Conservation (phyloP, 345 rosid species). For the Mangifera indica region DNA sequence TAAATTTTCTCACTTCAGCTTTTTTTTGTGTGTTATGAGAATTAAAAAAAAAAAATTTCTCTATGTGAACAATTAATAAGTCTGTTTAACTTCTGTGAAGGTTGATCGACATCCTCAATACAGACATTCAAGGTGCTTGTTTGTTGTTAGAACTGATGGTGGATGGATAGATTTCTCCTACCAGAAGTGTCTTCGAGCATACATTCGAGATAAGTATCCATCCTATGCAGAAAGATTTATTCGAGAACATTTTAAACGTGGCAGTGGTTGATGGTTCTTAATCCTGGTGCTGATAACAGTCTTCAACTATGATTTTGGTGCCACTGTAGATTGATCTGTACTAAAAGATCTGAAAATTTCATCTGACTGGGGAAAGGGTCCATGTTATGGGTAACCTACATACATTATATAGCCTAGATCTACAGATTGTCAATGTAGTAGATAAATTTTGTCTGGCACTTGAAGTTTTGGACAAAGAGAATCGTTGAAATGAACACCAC, state of each 20-base stretch:
- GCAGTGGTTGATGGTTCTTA: slow-evolving; percentile 36
- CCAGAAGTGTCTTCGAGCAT: slow-evolving; percentile 84
- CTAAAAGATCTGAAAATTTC: background rate
- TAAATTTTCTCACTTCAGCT: background rate
- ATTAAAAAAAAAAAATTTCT: slow-evolving; percentile 9
- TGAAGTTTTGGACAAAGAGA: slow-evolving; percentile 30
- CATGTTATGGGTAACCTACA: slow-evolving; percentile 4
- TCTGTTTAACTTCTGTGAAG: slow-evolving; percentile 34
- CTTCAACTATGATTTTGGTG: slow-evolving; percentile 17
- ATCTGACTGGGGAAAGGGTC: background rate
- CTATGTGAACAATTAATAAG: slow-evolving; percentile 22
- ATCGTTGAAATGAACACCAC: slow-evolving; percentile 35
- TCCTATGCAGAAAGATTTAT: slow-evolving; percentile 75
- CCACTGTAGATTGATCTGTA: background rate
- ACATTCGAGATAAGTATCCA: slow-evolving; percentile 68
- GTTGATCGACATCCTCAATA: slow-evolving; percentile 92
- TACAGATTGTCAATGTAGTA: slow-evolving; percentile 32
- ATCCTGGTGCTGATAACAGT: slow-evolving; percentile 6
- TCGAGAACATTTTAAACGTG: slow-evolving; percentile 67
- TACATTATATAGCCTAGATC: slow-evolving; percentile 17
- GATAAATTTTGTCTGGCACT: slow-evolving; percentile 32
- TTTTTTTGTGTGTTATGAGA: background rate
- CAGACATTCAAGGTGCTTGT: slow-evolving; percentile 72
- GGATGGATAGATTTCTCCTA: slow-evolving; percentile 96
- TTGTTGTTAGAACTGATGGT: slow-evolving; percentile 92